Evolutionary conservation across 2,329 filamentous ascomycete genomes (phyloP), one percentile per base, ranked within the genome.

Genomic region (Sporothrix pallida): DNA sequence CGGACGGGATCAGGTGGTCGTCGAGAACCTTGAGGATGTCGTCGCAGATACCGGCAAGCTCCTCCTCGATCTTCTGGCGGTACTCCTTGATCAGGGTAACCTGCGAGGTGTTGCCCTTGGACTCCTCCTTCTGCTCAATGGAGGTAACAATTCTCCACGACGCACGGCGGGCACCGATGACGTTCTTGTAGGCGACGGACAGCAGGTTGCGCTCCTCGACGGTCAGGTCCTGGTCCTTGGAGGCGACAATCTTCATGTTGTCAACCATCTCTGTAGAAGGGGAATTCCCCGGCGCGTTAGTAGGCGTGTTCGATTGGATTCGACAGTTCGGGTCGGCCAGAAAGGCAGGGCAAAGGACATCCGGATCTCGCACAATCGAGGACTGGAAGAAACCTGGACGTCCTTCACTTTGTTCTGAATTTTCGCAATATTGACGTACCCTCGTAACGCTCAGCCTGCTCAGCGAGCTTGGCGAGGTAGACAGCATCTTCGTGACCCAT

Each of bases 381-480:
- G 31, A 37, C 31, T 3, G 31, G 4, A 37, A 17, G 31, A 20
- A 17, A 52, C 15, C 8, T 10, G 20, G 42, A 23, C 4, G 23
- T 6, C 62, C 42, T 12, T 5, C 5, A 46, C 15, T 7, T 17
- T 8, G 69, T 71, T 48, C 7, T 54, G 74, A 71, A 8, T 10
- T 23, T 44, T 44, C 48, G 20, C 42, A 67, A 23, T 48, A 63
- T 70, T 72, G 58, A 85, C 89, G 82, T 87, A 98, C 96, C 96
- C 89, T 99, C 96, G 87, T 99, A 99, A 85, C 96, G 95, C 92
- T 99, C 96, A 86, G 96, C 96, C 91, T 99, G 96, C 92, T 99
- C 96, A 84, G 96, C 96, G 86, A 99, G 93, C 94, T 98, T 98
- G 87, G 96, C 96, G 85, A 98, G 92, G 87, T 98, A 98, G 83